Percentiles rank a stretch among this genome's conserved stretches.
Conservation (phyloP, 225 moss, liverwort and hornwort genomes). For the Sphagnum tenellum region DNA sequence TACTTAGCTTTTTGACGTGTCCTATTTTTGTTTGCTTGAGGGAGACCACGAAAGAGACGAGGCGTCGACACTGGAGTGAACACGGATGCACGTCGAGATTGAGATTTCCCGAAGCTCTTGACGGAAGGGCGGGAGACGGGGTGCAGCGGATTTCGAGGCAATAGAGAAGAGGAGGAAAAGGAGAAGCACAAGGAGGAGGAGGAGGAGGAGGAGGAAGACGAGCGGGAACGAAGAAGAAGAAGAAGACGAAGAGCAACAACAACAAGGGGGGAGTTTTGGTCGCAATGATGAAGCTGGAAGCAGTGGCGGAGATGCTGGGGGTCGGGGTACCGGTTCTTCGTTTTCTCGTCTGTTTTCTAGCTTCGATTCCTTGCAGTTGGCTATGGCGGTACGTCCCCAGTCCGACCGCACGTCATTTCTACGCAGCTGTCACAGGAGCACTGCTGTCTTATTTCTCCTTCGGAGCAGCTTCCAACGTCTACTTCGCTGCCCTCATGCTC, state of each 20-base stretch:
- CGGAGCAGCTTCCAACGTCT: slow-evolving; percentile 20
- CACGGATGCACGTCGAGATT: too few species aligned
- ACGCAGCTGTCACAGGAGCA: slow-evolving; percentile 46
- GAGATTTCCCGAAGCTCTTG: too few species aligned
- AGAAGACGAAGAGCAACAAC: too few species aligned
- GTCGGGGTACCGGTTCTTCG: slow-evolving; percentile 26
- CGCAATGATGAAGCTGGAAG: slow-evolving; percentile 25
- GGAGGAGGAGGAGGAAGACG: not conserved
- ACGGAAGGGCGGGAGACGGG: too few species aligned
- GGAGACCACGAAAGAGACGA: too few species aligned
- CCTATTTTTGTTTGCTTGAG: too few species aligned
- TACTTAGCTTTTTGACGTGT: too few species aligned
- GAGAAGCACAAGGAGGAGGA: not conserved
- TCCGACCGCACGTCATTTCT: slow-evolving; percentile 27
- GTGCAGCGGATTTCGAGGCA: too few species aligned
- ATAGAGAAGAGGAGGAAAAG: too few species aligned
- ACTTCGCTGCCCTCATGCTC: slow-evolving; percentile 36
- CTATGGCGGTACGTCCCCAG: slow-evolving; percentile 43
- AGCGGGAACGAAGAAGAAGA: too few species aligned
- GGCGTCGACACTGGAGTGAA: too few species aligned
- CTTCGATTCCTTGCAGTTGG: slow-evolving; percentile 45
- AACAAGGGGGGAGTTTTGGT: not conserved
- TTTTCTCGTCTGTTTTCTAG: slow-evolving; percentile 39
- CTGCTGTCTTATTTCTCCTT: slow-evolving; percentile 39
- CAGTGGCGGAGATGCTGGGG: slow-evolving; percentile 19